Conservation (phyloP, 2,329 filamentous ascomycete species). For the Xylaria sp. region DNA sequence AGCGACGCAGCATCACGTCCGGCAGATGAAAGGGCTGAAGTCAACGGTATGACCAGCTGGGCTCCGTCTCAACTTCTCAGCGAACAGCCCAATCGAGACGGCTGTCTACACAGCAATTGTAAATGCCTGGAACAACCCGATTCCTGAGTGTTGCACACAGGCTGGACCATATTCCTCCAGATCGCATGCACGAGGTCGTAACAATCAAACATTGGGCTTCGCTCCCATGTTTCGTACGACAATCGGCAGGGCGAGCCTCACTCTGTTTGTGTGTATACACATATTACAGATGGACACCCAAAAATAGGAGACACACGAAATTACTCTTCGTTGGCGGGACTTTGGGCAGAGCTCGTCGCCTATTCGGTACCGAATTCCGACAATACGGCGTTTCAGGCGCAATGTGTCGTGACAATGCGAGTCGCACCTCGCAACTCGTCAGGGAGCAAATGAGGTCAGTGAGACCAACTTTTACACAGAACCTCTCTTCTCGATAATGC, state of each 20-base stretch:
- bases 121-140: not conserved
- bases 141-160: not conserved
- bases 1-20: not conserved
- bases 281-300: not conserved
- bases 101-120: not conserved
- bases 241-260: not conserved
- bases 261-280: too few species aligned
- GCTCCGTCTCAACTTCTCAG: not conserved
- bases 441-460: not conserved
- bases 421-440: not conserved
- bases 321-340: not conserved
- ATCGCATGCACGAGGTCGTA: not conserved
- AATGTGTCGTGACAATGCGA: not conserved
- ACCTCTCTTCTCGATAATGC: not conserved
- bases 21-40: constrained; percentile 6
- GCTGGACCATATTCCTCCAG: not conserved
- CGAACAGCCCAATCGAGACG: not conserved
- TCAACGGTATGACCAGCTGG: not conserved
- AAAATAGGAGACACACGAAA: not conserved
- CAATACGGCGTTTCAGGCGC: constrained; percentile 9
- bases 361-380: not conserved
- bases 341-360: not conserved
- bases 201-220: constrained; percentile 5
- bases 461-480: not conserved
- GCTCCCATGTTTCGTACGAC: constrained; percentile 1